Evolutionary conservation across 225 moss, liverwort and hornwort genomes (phyloP).

Genomic region (Bryoerythrophyllum caledonicum): DNA sequence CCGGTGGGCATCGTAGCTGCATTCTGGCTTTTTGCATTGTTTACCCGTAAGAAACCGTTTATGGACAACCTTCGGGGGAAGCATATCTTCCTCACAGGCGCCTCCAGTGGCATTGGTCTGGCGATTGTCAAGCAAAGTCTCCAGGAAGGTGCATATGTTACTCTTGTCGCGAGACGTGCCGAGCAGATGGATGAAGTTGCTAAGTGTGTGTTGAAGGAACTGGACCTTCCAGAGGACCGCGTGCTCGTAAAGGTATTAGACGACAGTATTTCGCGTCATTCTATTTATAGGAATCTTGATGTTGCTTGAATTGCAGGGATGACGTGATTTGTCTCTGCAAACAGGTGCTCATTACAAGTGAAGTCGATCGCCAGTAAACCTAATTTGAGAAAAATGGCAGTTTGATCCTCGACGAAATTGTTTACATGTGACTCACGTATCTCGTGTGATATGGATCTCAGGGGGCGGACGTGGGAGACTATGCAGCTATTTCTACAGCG

Average conservation of each 20-base stretch:
- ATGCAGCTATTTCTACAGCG: slow-evolving; percentile 51
- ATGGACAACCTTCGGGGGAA: slow-evolving; percentile 52
- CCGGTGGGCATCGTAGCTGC: slow-evolving; percentile 19
- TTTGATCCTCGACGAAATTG: neutral
- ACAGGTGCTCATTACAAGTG: neutral
- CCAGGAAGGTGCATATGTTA: slow-evolving; percentile 70
- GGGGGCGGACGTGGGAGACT: slow-evolving; percentile 76
- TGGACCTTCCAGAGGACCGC: slow-evolving; percentile 45
- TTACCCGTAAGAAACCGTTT: slow-evolving; percentile 51
- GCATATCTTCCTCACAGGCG: slow-evolving; percentile 87
- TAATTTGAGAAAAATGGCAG: neutral
- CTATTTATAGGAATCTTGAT: neutral
- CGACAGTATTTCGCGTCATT: neutral
- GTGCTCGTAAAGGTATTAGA: slow-evolving; percentile 56
- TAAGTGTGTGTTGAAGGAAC: slow-evolving; percentile 45
- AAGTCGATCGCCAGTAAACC: neutral
- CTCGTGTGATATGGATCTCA: slow-evolving; percentile 21
- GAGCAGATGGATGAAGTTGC: slow-evolving; percentile 52
- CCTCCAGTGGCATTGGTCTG: slow-evolving; percentile 82
- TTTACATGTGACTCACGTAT: neutral
- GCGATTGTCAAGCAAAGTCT: slow-evolving; percentile 60
- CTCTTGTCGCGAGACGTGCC: slow-evolving; percentile 58
- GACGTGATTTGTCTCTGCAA: neutral
- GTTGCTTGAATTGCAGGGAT: neutral
- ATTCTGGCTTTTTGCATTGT: slow-evolving; percentile 14